Evolutionary conservation across 2,329 filamentous ascomycete genomes (phyloP).

Genomic region (Microcyclosporella mali): DNA sequence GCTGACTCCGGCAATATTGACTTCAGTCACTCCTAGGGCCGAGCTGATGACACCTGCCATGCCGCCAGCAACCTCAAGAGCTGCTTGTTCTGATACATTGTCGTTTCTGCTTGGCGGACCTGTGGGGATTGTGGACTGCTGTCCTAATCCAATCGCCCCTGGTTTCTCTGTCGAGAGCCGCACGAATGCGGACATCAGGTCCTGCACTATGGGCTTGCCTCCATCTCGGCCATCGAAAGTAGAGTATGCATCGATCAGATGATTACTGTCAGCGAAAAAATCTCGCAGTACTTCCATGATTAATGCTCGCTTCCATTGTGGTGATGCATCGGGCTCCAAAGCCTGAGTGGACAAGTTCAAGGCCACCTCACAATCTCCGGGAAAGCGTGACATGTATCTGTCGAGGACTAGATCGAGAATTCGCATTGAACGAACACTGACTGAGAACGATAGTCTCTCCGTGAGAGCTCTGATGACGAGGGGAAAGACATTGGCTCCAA

Average conservation of each 20-base stretch:
- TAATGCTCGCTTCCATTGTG: constrained; percentile 77
- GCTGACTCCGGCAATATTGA: constrained; percentile 70
- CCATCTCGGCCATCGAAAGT: constrained; percentile 69
- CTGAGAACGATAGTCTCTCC: constrained; percentile 71
- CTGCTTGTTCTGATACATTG: constrained; percentile 68
- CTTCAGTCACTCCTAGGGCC: constrained; percentile 59
- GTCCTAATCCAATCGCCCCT: constrained; percentile 75
- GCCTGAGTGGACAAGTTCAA: constrained; percentile 76
- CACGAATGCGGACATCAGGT: constrained; percentile 83
- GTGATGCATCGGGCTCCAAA: constrained; percentile 73
- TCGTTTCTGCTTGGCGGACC: constrained; percentile 52
- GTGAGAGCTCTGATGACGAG: constrained; percentile 72
- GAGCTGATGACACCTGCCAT: constrained; percentile 81
- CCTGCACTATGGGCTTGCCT: constrained; percentile 70
- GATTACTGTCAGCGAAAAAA: constrained; percentile 71
- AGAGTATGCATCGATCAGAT: constrained; percentile 73
- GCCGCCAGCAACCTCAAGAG: constrained; percentile 73
- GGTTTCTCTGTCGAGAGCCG: constrained; percentile 88
- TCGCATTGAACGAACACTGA: constrained; percentile 73
- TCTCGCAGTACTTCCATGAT: constrained; percentile 88
- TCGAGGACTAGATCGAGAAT: constrained; percentile 77
- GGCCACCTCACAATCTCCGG: constrained; percentile 74
- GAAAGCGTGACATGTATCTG: constrained; percentile 67
- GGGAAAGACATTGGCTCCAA: constrained; percentile 74
- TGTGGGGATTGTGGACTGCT: constrained; percentile 77